Evolutionary conservation across 371 early-diverging fungal genomes (phyloP).

Genomic region (Actinomucor elegans): DNA sequence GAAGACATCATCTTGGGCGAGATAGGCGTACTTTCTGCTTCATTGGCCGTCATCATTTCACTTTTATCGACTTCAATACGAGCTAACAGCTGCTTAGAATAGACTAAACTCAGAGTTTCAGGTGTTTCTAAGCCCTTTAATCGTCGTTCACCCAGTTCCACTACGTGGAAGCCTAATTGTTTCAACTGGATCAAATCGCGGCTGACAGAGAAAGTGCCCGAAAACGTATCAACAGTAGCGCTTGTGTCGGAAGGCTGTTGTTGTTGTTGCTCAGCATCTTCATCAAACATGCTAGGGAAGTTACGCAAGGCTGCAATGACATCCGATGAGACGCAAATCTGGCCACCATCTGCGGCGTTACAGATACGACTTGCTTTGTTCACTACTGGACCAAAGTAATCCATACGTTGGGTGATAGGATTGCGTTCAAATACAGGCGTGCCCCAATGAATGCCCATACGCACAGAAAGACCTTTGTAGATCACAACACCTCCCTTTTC

Average conservation of each 20-base stretch:
- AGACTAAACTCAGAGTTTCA: slow-evolving; percentile 78
- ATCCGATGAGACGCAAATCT: slow-evolving; percentile 76
- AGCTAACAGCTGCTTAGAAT: slow-evolving; percentile 59
- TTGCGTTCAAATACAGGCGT: slow-evolving; percentile 89
- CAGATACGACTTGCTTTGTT: slow-evolving; percentile 88
- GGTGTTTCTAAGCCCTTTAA: slow-evolving; percentile 92
- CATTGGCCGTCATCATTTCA: slow-evolving; percentile 13
- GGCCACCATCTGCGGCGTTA: slow-evolving; percentile 90
- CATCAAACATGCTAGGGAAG: slow-evolving; percentile 38
- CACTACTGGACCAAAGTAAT: slow-evolving; percentile 95
- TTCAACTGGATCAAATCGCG: slow-evolving; percentile 64
- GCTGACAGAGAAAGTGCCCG: slow-evolving; percentile 36
- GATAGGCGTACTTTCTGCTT: neutral
- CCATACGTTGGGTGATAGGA: slow-evolving; percentile 91
- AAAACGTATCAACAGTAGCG: neutral
- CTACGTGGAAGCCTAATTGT: slow-evolving; percentile 69
- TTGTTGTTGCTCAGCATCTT: slow-evolving; percentile 21
- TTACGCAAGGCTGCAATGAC: slow-evolving; percentile 56
- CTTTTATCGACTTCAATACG: slow-evolving; percentile 43
- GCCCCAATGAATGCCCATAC: slow-evolving; percentile 97
- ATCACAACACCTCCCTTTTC: slow-evolving; percentile 64
- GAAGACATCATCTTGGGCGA: neutral
- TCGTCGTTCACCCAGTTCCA: slow-evolving; percentile 80
- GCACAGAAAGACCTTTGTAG: slow-evolving; percentile 86
- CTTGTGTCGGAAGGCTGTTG: slow-evolving; percentile 13